A percentile compares a stretch with the other conserved stretches of the same genome.
phyloP scores from a whole-genome alignment of 306 rosid species.

The Cucumis cinereus region DNA sequence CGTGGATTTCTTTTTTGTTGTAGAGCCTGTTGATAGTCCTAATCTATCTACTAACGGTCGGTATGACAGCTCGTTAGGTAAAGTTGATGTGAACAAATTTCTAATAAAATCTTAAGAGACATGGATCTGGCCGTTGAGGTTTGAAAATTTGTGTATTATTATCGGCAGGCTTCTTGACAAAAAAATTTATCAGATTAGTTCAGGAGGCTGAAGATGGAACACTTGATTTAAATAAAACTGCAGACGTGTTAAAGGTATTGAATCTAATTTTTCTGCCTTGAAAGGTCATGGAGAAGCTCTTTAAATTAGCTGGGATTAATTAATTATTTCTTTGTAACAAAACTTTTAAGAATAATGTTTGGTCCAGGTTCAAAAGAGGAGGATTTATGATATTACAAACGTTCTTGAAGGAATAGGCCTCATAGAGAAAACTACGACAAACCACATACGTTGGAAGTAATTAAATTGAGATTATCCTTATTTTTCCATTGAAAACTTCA shows the following conservation, averaged over 20 bases:
- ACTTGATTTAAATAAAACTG: slow-evolving; percentile 60
- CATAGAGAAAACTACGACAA: slow-evolving; percentile 70
- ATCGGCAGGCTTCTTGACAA: slow-evolving; percentile 66
- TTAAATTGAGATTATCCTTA: not conserved
- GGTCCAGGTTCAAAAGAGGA: slow-evolving; percentile 66
- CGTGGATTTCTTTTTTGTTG: not conserved
- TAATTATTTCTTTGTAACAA: not conserved
- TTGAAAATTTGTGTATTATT: slow-evolving; percentile 7
- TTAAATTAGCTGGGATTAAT: not conserved
- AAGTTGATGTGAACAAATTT: slow-evolving; percentile 11
- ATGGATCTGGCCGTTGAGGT: slow-evolving; percentile 5
- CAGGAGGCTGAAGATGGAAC: slow-evolving; percentile 54
- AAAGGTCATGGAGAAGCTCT: not conserved
- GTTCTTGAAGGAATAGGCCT: slow-evolving; percentile 82
- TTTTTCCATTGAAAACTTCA: not conserved
- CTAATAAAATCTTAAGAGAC: not conserved
- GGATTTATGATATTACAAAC: slow-evolving; percentile 80
- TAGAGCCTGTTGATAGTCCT: slow-evolving; percentile 26
- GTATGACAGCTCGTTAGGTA: slow-evolving; percentile 76
- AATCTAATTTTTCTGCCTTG: not conserved
- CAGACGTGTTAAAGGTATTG: slow-evolving; percentile 54
- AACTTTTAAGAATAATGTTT: slow-evolving; percentile 6
- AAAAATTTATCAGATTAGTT: slow-evolving; percentile 56
- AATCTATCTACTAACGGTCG: slow-evolving; percentile 38
- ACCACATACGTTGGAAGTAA: slow-evolving; percentile 80